Conservation (phyloP, 2,329 filamentous ascomycete species). For the Epicoccum sorghinum region DNA sequence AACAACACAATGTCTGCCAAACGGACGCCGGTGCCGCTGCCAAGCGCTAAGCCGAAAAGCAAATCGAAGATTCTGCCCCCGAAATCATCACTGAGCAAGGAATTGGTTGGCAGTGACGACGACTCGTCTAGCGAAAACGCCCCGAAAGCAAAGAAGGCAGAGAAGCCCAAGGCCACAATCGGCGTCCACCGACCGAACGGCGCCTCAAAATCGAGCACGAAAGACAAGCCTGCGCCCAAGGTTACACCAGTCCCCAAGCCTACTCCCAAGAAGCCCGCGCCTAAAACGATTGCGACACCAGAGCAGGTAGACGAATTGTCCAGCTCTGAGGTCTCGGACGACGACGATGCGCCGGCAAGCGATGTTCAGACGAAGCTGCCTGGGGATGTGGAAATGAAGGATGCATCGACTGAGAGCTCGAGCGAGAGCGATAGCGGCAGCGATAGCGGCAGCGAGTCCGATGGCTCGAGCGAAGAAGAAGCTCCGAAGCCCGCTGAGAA, state of each 20-base stretch:
- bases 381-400: constrained; percentile 21
- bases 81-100: constrained; percentile 42
- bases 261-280: constrained; percentile 25
- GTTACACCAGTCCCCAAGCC: constrained; percentile 17
- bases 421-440: constrained; percentile 26
- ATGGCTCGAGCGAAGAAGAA: constrained; percentile 48
- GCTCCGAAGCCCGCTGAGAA: constrained; percentile 39
- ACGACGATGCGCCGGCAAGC: constrained; percentile 25
- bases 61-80: constrained; percentile 27
- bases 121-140: constrained; percentile 34
- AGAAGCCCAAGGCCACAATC: constrained; percentile 37
- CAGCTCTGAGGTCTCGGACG: constrained; percentile 34
- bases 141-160: constrained; percentile 21
- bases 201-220: constrained; percentile 24
- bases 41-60: constrained; percentile 35
- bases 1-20: constrained; percentile 44
- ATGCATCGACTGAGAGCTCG: constrained; percentile 15
- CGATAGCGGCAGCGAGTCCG: constrained; percentile 30
- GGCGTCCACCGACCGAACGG: constrained; percentile 41
- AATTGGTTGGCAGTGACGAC: constrained; percentile 44
- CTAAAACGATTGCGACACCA: constrained; percentile 30
- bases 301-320: constrained; percentile 31
- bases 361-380: constrained; percentile 25
- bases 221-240: constrained; percentile 20
- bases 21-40: constrained; percentile 43